Conservation (phyloP, 116 monocot species). For the Trichopus zeylanicus region DNA sequence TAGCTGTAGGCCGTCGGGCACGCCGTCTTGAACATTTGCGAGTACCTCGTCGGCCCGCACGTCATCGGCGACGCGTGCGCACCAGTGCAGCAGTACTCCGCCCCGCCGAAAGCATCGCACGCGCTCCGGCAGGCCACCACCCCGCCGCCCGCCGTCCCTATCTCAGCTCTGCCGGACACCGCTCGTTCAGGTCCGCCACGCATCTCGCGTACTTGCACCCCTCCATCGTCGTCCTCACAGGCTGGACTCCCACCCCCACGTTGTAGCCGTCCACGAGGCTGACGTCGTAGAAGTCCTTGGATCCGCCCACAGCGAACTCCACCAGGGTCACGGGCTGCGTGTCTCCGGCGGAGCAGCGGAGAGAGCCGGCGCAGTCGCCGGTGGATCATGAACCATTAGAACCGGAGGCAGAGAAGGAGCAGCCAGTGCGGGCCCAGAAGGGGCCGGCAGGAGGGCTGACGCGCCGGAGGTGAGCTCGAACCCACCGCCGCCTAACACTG, state of each 20-base stretch:
- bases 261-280: slow-evolving; percentile 84
- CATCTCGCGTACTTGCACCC: slow-evolving; percentile 62
- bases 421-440: slow-evolving; percentile 71
- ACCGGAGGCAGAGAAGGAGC: slow-evolving; percentile 27
- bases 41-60: slow-evolving; percentile 64
- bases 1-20: slow-evolving; percentile 76
- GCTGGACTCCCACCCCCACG: slow-evolving; percentile 28
- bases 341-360: slow-evolving; percentile 34
- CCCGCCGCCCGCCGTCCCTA: slow-evolving; percentile 16
- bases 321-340: slow-evolving; percentile 49
- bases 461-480: slow-evolving; percentile 35
- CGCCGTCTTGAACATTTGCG: slow-evolving; percentile 57
- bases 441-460: slow-evolving; percentile 36
- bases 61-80: slow-evolving; percentile 32
- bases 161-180: slow-evolving; percentile 65
- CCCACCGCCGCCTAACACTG: slow-evolving; percentile 39
- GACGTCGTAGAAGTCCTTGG: slow-evolving; percentile 62
- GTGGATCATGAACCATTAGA: slow-evolving; percentile 28
- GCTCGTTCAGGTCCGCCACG: slow-evolving; percentile 42
- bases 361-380: slow-evolving; percentile 50
- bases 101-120: slow-evolving; percentile 52
- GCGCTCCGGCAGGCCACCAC: slow-evolving; percentile 65
- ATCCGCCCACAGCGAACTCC: slow-evolving; percentile 56
- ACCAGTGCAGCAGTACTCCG: slow-evolving; percentile 69
- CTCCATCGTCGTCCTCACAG: not conserved